Evolutionary conservation across 148 eudicot species (phyloP).

Genomic region (Agrostemma githago): DNA sequence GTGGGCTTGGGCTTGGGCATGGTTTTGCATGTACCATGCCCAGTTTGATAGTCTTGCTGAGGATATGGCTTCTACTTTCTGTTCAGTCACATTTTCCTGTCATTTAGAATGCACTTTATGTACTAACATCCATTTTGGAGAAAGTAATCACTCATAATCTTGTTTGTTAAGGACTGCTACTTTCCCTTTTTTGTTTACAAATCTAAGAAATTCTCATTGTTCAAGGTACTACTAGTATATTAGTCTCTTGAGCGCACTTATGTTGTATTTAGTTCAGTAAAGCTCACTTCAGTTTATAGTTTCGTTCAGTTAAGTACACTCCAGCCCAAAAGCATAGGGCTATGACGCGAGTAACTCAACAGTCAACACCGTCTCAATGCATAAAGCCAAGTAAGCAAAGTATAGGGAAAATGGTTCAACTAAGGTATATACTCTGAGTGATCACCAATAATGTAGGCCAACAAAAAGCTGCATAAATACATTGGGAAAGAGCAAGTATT

Average conservation of each 20-base stretch:
- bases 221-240: background rate
- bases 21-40: conserved; percentile 31
- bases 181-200: background rate
- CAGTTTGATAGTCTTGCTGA: conserved; percentile 24
- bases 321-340: too few relatives aligned
- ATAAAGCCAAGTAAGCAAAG: too few relatives aligned
- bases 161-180: background rate
- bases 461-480: background rate
- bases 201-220: background rate
- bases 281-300: too few relatives aligned
- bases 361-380: too few relatives aligned
- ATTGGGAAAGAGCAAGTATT: background rate
- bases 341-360: too few relatives aligned
- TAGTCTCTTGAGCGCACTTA: too few relatives aligned
- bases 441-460: conserved; percentile 6
- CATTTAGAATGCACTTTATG: background rate
- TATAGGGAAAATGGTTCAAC: background rate
- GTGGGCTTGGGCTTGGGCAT: conserved; percentile 11
- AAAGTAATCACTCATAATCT: background rate
- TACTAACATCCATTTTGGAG: background rate
- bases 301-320: too few relatives aligned
- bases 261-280: too few relatives aligned
- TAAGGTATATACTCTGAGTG: background rate
- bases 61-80: conserved; percentile 18
- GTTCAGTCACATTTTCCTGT: conserved; percentile 15